A percentile compares a stretch with the other conserved stretches of the same genome.
Conservation (phyloP, 495 filamentous ascomycete genomes). For the Aspergillus baeticus region DNA sequence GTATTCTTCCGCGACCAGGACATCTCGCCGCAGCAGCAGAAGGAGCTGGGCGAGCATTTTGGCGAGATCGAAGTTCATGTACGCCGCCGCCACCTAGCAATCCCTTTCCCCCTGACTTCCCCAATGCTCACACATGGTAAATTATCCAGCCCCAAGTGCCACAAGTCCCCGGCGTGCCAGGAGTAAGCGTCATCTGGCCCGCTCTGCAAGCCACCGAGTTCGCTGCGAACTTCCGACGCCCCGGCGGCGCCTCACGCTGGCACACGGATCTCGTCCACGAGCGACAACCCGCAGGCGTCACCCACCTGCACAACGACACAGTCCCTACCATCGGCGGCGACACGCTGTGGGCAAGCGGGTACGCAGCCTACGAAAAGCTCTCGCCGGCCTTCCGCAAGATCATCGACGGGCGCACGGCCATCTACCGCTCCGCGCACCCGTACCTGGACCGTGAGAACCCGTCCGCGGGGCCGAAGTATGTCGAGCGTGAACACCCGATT, state of each 20-base stretch:
- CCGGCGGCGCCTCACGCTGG: slow-evolving; percentile 65
- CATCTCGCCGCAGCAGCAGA: slow-evolving; percentile 66
- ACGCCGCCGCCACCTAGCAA: slow-evolving; percentile 18
- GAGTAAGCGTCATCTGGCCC: slow-evolving; percentile 68
- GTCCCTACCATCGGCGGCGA: slow-evolving; percentile 66
- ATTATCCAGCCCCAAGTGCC: slow-evolving; percentile 68
- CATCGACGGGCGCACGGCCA: slow-evolving; percentile 65
- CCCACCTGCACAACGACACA: slow-evolving; percentile 66
- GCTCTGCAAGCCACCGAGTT: slow-evolving; percentile 57
- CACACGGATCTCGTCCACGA: slow-evolving; percentile 73
- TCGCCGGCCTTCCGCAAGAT: slow-evolving; percentile 67
- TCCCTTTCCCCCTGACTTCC: not conserved
- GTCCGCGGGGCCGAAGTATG: slow-evolving; percentile 56
- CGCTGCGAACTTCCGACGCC: slow-evolving; percentile 57
- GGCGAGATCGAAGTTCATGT: slow-evolving; percentile 69
- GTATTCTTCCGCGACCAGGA: slow-evolving; percentile 77
- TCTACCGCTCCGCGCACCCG: slow-evolving; percentile 64
- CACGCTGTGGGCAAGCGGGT: slow-evolving; percentile 70
- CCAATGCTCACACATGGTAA: not conserved
- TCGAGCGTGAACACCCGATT: slow-evolving; percentile 66
- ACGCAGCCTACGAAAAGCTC: slow-evolving; percentile 69
- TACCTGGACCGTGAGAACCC: slow-evolving; percentile 66
- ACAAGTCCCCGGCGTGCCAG: slow-evolving; percentile 65
- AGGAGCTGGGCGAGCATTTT: slow-evolving; percentile 61
- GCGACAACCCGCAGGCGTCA: slow-evolving; percentile 67